A percentile compares a stretch with the other conserved stretches of the same genome.
These are phyloP conservation scores for Microcyclosporella mali DNA, from an alignment of 2,329 filamentous ascomycete genomes.

Conservation along the genomic window DNA sequence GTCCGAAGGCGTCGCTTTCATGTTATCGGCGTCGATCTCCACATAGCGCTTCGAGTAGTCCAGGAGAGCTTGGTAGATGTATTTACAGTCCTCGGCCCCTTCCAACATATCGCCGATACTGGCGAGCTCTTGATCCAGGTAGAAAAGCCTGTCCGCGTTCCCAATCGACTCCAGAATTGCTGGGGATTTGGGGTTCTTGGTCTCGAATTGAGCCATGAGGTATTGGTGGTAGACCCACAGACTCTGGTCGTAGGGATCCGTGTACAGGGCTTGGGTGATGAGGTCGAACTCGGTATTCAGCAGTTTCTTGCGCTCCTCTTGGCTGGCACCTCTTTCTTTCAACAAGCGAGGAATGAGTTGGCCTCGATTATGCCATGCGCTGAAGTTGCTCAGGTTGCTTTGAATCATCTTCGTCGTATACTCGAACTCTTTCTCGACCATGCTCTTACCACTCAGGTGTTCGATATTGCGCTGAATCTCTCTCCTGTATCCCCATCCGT, in stretches of 20 bases:
- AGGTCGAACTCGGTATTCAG: slow-evolving; percentile 71
- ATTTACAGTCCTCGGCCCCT: slow-evolving; percentile 68
- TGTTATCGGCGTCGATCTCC: slow-evolving; percentile 39
- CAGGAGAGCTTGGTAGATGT: slow-evolving; percentile 82
- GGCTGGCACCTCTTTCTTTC: slow-evolving; percentile 60
- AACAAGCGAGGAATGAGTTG: slow-evolving; percentile 74
- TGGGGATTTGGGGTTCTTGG: slow-evolving; percentile 42
- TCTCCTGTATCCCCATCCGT: slow-evolving; percentile 89
- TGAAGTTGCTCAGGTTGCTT: slow-evolving; percentile 87
- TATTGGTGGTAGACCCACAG: slow-evolving; percentile 97
- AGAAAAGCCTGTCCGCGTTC: slow-evolving; percentile 55
- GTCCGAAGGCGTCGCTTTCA: slow-evolving; percentile 38
- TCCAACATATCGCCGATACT: slow-evolving; percentile 61
- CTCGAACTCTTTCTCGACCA: slow-evolving; percentile 74
- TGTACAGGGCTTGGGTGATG: slow-evolving; percentile 72
- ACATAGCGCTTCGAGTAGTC: slow-evolving; percentile 63
- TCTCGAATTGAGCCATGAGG: slow-evolving; percentile 61
- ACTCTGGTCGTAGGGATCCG: slow-evolving; percentile 89
- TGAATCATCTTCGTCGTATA: slow-evolving; percentile 89
- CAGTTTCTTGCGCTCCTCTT: slow-evolving; percentile 58
- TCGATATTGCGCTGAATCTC: slow-evolving; percentile 73
- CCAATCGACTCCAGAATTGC: slow-evolving; percentile 59
- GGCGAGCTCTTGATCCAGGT: slow-evolving; percentile 65
- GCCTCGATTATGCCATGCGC: slow-evolving; percentile 88
- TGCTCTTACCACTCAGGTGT: slow-evolving; percentile 40